Evolutionary conservation across 2,329 filamentous ascomycete species (phyloP).

Genomic region (Hymenoscyphus salicellus): DNA sequence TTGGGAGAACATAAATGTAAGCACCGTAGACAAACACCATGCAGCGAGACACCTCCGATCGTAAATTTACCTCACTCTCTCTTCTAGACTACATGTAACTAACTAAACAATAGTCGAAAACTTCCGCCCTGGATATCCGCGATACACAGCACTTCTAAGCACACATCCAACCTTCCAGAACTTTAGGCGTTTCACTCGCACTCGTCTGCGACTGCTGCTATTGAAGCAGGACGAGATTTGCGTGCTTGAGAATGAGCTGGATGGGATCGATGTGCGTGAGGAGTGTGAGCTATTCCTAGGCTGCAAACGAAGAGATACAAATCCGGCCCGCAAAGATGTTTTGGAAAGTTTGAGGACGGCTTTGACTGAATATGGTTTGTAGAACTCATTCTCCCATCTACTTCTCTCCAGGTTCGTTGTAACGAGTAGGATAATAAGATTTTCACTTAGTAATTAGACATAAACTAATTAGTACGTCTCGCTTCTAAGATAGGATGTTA

Average conservation of each 20-base stretch:
- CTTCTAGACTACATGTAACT: not conserved
- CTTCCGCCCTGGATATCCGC: conserved; percentile 35
- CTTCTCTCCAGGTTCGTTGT: too few relatives aligned
- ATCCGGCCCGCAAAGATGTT: conserved; percentile 5
- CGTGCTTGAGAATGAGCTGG: conserved; percentile 32
- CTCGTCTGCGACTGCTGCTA: conserved; percentile 35
- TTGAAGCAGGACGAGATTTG: conserved; percentile 35
- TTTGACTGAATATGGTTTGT: not conserved
- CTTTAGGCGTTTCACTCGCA: conserved; percentile 32
- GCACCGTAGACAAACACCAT: not conserved
- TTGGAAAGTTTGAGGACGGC: not conserved
- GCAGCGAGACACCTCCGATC: not conserved
- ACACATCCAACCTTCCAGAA: conserved; percentile 30
- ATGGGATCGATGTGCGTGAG: conserved; percentile 32
- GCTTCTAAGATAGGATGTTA: not conserved
- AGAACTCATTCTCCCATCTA: not conserved
- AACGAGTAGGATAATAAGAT: too few relatives aligned
- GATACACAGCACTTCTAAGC: conserved; percentile 34
- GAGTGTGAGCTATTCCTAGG: conserved; percentile 20
- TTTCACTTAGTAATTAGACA: too few relatives aligned
- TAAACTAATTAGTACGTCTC: not conserved
- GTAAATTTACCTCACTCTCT: not conserved
- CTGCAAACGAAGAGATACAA: conserved; percentile 24
- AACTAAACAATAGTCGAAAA: conserved; percentile 30
- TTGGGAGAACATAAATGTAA: not conserved